phyloP scores from a whole-genome alignment of 495 filamentous ascomycete species.

The Aspergillus sclerotioniger region DNA sequence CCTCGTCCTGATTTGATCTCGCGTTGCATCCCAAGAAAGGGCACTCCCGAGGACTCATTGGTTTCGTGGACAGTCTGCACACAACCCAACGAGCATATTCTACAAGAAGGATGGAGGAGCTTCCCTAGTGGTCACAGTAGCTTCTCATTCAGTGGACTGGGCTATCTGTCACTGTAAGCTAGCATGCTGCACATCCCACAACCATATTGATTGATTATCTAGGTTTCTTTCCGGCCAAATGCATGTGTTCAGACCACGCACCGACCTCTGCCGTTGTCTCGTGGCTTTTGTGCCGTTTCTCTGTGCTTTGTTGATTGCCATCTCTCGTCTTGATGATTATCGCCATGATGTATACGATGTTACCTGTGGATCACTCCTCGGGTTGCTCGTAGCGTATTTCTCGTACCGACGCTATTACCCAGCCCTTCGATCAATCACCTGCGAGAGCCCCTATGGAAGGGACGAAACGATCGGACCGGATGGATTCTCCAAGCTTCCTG shows the following conservation, averaged over 20 bases:
- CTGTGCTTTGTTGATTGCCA: slow-evolving; percentile 81
- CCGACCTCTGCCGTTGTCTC: slow-evolving; percentile 66
- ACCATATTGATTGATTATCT: slow-evolving; percentile 5
- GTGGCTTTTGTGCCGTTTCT: slow-evolving; percentile 62
- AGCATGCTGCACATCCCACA: not conserved
- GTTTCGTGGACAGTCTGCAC: slow-evolving; percentile 80
- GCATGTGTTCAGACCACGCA: slow-evolving; percentile 71
- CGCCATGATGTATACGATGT: slow-evolving; percentile 95
- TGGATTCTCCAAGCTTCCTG: slow-evolving; percentile 43
- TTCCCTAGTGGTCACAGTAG: slow-evolving; percentile 89
- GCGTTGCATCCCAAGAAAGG: slow-evolving; percentile 72
- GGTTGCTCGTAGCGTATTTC: slow-evolving; percentile 72
- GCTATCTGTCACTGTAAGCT: slow-evolving; percentile 67
- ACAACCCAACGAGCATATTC: slow-evolving; percentile 66
- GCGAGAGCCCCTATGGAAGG: slow-evolving; percentile 56
- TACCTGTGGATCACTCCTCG: slow-evolving; percentile 69
- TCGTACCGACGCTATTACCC: slow-evolving; percentile 76
- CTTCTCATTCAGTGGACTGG: slow-evolving; percentile 82
- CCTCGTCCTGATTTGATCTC: slow-evolving; percentile 87
- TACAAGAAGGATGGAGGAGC: slow-evolving; percentile 91
- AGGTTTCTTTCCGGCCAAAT: slow-evolving; percentile 76
- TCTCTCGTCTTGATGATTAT: slow-evolving; percentile 91
- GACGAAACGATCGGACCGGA: slow-evolving; percentile 31
- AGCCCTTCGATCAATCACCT: slow-evolving; percentile 42
- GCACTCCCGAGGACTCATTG: slow-evolving; percentile 63